Conservation (phyloP, 192 early-diverging fungal genomes). For the Bifiguratus adelaidae region DNA sequence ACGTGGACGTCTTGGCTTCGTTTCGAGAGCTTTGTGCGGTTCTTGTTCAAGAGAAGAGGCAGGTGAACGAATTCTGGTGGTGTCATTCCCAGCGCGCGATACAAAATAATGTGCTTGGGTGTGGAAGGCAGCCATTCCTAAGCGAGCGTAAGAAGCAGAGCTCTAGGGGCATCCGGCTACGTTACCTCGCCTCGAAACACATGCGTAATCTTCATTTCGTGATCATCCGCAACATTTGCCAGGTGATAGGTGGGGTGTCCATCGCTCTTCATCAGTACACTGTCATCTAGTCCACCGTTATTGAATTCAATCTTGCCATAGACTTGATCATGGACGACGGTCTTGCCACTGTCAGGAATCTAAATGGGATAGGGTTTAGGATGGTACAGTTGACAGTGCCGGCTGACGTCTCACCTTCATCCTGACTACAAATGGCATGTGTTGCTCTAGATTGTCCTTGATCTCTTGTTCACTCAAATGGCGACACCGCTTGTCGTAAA, state of each 20-base stretch:
- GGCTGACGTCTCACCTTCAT: conserved; percentile 33
- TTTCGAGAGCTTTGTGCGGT: conserved; percentile 86
- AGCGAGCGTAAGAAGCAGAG: conserved; percentile 5
- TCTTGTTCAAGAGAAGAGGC: conserved; percentile 74
- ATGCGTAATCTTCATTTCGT: conserved; percentile 84
- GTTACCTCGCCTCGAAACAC: conserved; percentile 80
- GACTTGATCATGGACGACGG: conserved; percentile 58
- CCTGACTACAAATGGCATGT: conserved; percentile 59
- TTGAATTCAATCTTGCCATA: conserved; percentile 64
- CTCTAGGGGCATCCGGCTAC: too few relatives aligned
- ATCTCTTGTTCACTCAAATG: conserved; percentile 56
- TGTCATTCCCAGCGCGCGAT: conserved; percentile 71
- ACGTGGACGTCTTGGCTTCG: conserved; percentile 75
- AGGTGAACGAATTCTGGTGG: conserved; percentile 77
- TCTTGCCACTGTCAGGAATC: conserved; percentile 42
- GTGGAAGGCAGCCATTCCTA: conserved; percentile 91
- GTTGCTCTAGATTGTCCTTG: conserved; percentile 39
- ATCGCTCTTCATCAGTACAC: conserved; percentile 84
- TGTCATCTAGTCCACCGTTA: conserved; percentile 76
- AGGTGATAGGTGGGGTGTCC: conserved; percentile 92
- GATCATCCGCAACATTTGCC: conserved; percentile 92
- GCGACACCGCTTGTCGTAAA: conserved; percentile 77
- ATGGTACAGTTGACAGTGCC: not conserved
- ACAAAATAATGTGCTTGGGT: conserved; percentile 83
- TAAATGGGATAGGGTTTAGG: not conserved